Base-by-base conservation (phyloP, 805 yeast genomes). In the Cyberlindnera maritima region DNA sequence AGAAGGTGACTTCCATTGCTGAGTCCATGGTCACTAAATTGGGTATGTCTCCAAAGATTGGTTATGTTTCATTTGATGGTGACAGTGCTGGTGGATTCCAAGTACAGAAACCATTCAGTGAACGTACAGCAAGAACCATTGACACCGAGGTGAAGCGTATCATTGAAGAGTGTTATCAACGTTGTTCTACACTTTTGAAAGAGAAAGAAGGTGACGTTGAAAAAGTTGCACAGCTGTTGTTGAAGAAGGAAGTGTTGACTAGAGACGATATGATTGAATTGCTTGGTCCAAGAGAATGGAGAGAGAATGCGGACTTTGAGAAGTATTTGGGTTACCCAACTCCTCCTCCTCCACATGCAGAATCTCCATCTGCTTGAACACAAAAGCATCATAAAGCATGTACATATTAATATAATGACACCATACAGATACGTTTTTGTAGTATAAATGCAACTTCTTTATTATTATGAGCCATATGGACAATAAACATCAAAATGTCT, bases 1-100 rank as follows among this genome's bases (percentile, higher is more conserved):
- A 88, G 66, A 88, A 91, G 62, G 88, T 90, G 33, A 90, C 97
- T 1, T 81, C 78, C 55, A 85, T 91, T 79, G 97, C 97, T 3
- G 84, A 81, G 56, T 81, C 84, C 18, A 91, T 91, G 97, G 96
- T 91, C 28, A 79, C 89, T 34, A 81, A 80, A 58, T 76, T 88
- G 48, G 97, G 97, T 26, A 88, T 90, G 96, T 84, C 94, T n/a
- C 74, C 79, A 8, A 77, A 80, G 61, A 72, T 91, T 43, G 97
- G 97, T 6, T 77, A 76, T 59, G 73, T 83, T 26, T 72, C 77
- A 28, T 79, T 77, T 49, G 83, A 78, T 47, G 66, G 69, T 31
- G 76, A 70, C 33, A 77, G 73, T 36, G 68, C 70, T 39, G 76
- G 77, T 36, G 82, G 82, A 17, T 70, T 77, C 43, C 75, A 76